Percentiles rank a stretch among this genome's conserved stretches.
Evolutionary conservation across 352 stramenopile genomes (phyloP).

Genomic region (Elongisporangium prolatum): DNA sequence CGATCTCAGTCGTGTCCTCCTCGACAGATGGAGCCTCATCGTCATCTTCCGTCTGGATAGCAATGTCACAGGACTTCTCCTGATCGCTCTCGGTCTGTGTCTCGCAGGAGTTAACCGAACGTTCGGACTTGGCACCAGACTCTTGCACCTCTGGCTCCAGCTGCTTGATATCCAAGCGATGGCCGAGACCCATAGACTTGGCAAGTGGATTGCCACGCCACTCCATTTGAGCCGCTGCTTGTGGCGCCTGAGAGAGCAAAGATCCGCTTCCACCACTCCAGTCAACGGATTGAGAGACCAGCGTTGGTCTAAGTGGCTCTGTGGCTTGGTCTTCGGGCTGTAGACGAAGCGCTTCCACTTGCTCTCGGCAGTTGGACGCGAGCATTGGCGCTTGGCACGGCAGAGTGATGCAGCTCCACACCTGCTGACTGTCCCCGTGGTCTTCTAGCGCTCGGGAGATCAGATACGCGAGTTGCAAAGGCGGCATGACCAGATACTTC

Average conservation of each 20-base stretch:
- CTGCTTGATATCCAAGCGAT: background rate
- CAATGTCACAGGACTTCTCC: background rate
- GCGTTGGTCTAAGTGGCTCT: no score
- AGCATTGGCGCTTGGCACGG: background rate
- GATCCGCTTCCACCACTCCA: background rate
- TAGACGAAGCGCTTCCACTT: background rate
- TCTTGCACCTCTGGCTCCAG: constrained; percentile 5
- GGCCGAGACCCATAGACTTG: constrained; percentile 21
- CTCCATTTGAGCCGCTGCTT: background rate
- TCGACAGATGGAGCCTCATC: background rate
- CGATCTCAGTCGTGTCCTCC: background rate
- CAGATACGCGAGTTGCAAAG: constrained; percentile 31
- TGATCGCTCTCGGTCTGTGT: background rate
- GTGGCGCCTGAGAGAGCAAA: background rate
- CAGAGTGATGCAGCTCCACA: background rate
- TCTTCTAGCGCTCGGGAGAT: constrained; percentile 24
- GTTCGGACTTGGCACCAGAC: background rate
- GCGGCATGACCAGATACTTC: constrained; percentile 42
- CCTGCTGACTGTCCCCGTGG: background rate
- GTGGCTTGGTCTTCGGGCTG: background rate
- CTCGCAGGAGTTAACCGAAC: background rate
- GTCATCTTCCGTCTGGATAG: background rate
- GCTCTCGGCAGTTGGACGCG: background rate
- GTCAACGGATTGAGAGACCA: background rate
- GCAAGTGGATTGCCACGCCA: constrained; percentile 18